Percentiles rank a stretch among this genome's conserved stretches.
Evolutionary conservation across 1,284 basidiomycete species (phyloP).

Genomic region (Puccinia coronata): DNA sequence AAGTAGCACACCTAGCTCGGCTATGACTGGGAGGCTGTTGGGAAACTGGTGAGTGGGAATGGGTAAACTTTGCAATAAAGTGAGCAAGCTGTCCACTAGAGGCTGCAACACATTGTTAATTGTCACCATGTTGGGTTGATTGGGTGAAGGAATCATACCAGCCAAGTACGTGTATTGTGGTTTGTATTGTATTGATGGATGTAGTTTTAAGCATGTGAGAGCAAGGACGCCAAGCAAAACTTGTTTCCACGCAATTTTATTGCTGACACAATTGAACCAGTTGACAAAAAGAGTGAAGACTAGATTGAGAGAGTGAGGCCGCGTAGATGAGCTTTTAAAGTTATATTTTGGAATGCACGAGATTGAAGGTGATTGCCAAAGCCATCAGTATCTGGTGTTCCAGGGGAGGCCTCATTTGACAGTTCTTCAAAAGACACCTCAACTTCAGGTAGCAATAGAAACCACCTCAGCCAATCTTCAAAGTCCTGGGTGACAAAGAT

Average conservation of each 20-base stretch:
- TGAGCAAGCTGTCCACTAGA: neutral
- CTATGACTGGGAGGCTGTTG: neutral
- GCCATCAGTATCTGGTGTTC: neutral
- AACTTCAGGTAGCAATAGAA: neutral
- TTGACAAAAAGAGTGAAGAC: neutral
- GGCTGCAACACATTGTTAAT: neutral
- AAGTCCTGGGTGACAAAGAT: neutral
- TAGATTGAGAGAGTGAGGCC: neutral
- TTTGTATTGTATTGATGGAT: no score
- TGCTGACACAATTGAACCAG: neutral
- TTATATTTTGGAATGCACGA: neutral
- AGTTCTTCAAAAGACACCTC: neutral
- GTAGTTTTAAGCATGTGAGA: no score
- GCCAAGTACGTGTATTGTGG: neutral
- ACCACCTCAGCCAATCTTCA: slow-evolving; percentile 3
- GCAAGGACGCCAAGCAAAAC: neutral
- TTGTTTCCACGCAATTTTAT: slow-evolving; percentile 4
- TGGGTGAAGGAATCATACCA: neutral
- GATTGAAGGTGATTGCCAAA: neutral
- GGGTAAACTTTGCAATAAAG: neutral
- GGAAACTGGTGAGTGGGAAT: neutral
- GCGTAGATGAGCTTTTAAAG: neutral
- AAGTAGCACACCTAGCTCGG: neutral
- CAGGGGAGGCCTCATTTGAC: no score
- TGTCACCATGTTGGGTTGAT: slow-evolving; percentile 22